Evolutionary conservation across 192 early-diverging fungal genomes (phyloP).

Genomic region (Podila clonocystis): DNA sequence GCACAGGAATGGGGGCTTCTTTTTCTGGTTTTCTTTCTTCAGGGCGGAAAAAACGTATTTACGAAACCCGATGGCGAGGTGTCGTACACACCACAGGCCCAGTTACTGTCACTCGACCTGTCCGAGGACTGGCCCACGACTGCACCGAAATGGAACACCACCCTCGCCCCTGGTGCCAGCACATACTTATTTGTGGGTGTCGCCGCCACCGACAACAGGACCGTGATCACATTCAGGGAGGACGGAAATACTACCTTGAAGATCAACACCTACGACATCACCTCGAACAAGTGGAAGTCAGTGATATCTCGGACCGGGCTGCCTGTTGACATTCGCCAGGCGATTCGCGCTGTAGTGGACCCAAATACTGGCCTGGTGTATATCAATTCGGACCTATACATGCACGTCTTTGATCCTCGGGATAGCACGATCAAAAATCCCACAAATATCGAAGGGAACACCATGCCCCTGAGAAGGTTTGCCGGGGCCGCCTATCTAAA

Average conservation of each 20-base stretch:
- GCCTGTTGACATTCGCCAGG: not conserved
- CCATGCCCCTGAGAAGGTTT: not conserved
- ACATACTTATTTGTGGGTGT: not conserved
- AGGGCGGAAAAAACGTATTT: no score
- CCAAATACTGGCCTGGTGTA: slow-evolving; percentile 11
- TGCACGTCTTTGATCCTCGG: slow-evolving; percentile 1
- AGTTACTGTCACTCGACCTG: not conserved
- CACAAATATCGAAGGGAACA: not conserved
- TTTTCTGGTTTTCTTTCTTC: not conserved
- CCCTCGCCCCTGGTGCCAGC: not conserved
- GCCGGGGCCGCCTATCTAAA: not conserved
- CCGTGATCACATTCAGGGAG: slow-evolving; percentile 3
- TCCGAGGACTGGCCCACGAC: not conserved
- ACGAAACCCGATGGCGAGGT: no score
- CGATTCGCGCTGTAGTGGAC: slow-evolving; percentile 7
- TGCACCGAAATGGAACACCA: not conserved
- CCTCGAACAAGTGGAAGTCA: not conserved
- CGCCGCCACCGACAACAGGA: slow-evolving; percentile 5
- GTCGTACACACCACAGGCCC: not conserved
- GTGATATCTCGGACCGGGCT: not conserved
- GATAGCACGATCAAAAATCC: no score
- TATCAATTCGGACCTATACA: not conserved
- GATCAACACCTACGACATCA: not conserved
- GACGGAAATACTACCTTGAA: not conserved
- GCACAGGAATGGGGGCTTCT: no score